phyloP scores from a whole-genome alignment of 768 basidiomycete genomes.

The Hericium coralloides region DNA sequence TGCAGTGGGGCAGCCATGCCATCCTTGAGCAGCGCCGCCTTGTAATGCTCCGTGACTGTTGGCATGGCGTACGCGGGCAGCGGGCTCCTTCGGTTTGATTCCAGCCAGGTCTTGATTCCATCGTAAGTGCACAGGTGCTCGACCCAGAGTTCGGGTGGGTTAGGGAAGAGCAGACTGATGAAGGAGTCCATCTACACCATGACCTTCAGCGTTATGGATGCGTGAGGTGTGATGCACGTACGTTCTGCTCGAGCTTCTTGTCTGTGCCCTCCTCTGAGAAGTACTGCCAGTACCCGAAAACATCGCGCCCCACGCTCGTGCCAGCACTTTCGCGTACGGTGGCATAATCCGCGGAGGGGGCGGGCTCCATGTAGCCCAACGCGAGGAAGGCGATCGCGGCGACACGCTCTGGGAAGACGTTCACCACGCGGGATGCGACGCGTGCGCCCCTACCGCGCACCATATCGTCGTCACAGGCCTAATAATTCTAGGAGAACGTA shows the following conservation, averaged over 20 bases:
- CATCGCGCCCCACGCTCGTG: conserved; percentile 25
- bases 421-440: conserved; percentile 27
- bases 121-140: conserved; percentile 28
- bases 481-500: background rate
- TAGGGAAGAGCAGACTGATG: no score
- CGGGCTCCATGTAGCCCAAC: conserved; percentile 25
- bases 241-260: conserved; percentile 24
- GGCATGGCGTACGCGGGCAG: conserved; percentile 23
- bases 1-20: conserved; percentile 27
- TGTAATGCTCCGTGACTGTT: conserved; percentile 20
- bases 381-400: conserved; percentile 28
- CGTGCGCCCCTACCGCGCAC: conserved; percentile 33
- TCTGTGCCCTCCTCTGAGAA: conserved; percentile 24
- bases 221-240: conserved; percentile 5
- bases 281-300: conserved; percentile 36
- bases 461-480: no score
- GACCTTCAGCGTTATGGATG: no score
- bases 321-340: conserved; percentile 19
- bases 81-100: conserved; percentile 7
- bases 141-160: conserved; percentile 23
- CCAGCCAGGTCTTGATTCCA: conserved; percentile 23
- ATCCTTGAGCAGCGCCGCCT: conserved; percentile 19
- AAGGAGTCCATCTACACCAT: no score
- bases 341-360: conserved; percentile 17
- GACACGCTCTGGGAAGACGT: no score